Conservation (phyloP, 2,329 filamentous ascomycete species). For the Ascochyta fabae region DNA sequence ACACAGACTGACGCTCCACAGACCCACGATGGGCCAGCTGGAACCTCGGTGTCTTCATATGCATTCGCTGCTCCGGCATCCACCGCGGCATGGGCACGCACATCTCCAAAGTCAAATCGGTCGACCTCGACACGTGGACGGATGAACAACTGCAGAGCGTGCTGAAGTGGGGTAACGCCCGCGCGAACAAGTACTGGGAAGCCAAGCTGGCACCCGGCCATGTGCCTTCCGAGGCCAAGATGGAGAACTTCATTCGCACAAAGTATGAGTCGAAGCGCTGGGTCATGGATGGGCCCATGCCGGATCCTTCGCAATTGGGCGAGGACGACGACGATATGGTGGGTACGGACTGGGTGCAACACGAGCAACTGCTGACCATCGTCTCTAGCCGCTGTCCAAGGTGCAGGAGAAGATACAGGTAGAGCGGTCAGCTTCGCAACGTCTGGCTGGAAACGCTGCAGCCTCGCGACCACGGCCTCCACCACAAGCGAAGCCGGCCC, state of each 20-base stretch:
- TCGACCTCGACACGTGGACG: slow-evolving; percentile 97
- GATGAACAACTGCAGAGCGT: slow-evolving; percentile 97
- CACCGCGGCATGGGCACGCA: slow-evolving; percentile 99
- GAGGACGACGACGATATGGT: slow-evolving; percentile 80
- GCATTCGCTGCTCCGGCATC: slow-evolving; percentile 97
- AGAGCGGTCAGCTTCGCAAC: slow-evolving; percentile 64
- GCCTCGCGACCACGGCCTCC: slow-evolving; percentile 39
- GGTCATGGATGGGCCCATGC: slow-evolving; percentile 97
- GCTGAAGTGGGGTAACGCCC: slow-evolving; percentile 91
- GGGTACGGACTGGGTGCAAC: slow-evolving; percentile 54
- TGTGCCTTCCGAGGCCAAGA: slow-evolving; percentile 94
- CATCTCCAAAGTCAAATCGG: slow-evolving; percentile 96
- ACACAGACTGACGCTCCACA: slow-evolving; percentile 51
- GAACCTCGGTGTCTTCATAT: slow-evolving; percentile 97
- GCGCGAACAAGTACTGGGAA: slow-evolving; percentile 99
- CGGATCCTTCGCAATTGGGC: slow-evolving; percentile 88
- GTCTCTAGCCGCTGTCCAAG: slow-evolving; percentile 65
- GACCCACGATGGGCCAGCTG: slow-evolving; percentile 99
- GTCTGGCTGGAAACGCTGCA: slow-evolving; percentile 48
- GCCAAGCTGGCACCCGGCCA: slow-evolving; percentile 89
- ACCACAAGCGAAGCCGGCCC: slow-evolving; percentile 54
- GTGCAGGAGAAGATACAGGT: slow-evolving; percentile 75
- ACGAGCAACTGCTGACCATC: slow-evolving; percentile 18
- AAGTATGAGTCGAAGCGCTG: slow-evolving; percentile 99
- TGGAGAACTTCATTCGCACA: slow-evolving; percentile 99